These are phyloP conservation scores for Sporothrix globosa DNA, from an alignment of 2,329 filamentous ascomycete species.

Conservation along the genomic window DNA sequence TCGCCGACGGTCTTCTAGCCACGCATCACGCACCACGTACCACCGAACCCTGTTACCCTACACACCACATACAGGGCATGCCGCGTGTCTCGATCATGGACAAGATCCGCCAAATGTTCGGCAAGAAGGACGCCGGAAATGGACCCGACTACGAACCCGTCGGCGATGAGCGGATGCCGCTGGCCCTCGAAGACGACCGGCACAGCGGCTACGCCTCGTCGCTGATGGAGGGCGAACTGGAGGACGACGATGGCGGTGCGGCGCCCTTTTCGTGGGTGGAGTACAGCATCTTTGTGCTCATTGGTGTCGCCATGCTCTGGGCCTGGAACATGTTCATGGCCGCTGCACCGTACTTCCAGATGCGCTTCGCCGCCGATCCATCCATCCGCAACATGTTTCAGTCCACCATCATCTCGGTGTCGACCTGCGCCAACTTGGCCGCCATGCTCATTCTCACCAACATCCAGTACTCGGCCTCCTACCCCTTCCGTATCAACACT, in stretches of 20 bases:
- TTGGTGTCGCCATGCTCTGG: constrained; percentile 96
- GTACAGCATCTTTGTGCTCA: constrained; percentile 80
- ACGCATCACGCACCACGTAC: not conserved
- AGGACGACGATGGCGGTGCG: constrained; percentile 43
- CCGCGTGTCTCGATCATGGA: constrained; percentile 43
- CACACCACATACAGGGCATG: constrained; percentile 1
- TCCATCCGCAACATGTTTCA: constrained; percentile 84
- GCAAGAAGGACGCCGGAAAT: constrained; percentile 39
- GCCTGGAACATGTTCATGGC: constrained; percentile 99
- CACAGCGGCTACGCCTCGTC: constrained; percentile 38
- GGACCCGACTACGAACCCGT: constrained; percentile 45
- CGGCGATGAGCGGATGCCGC: constrained; percentile 38
- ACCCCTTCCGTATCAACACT: constrained; percentile 80
- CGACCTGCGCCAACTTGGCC: constrained; percentile 78
- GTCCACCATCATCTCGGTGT: constrained; percentile 83
- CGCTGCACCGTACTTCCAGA: constrained; percentile 88
- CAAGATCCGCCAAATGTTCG: constrained; percentile 46
- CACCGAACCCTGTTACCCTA: not conserved
- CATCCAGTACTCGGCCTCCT: constrained; percentile 80
- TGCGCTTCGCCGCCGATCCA: constrained; percentile 70
- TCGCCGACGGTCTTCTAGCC: not conserved
- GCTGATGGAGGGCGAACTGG: constrained; percentile 40
- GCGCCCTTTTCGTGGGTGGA: constrained; percentile 79
- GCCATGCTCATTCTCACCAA: constrained; percentile 77
- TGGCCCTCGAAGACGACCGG: constrained; percentile 40